These are phyloP conservation scores for Boletus albobrunnescens DNA, from an alignment of 1,284 basidiomycete genomes.

Conservation along the genomic window DNA sequence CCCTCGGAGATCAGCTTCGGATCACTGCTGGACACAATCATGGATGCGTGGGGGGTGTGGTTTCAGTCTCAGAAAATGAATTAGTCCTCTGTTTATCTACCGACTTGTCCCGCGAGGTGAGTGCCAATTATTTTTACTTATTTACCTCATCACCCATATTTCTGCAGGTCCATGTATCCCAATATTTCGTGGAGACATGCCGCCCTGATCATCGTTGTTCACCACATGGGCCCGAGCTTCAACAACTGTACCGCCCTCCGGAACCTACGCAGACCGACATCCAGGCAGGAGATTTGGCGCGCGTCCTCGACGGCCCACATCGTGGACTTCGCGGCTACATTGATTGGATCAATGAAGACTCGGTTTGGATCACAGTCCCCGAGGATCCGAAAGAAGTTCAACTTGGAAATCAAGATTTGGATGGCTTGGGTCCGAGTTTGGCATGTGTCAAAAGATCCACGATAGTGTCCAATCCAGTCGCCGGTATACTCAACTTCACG, in stretches of 20 bases:
- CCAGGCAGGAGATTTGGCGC: neutral
- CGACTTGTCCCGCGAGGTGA: neutral
- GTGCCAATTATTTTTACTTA: neutral
- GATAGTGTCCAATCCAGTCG: neutral
- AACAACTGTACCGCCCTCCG: too few species aligned
- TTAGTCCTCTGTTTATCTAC: neutral
- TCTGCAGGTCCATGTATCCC: neutral
- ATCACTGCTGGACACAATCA: neutral
- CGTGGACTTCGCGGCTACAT: neutral
- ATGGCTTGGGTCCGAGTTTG: neutral
- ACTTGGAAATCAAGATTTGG: neutral
- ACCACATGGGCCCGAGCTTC: neutral
- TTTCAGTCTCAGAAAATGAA: neutral
- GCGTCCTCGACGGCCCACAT: neutral
- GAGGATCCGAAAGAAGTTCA: neutral
- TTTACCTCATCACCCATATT: neutral
- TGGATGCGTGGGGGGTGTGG: neutral
- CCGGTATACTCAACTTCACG: neutral
- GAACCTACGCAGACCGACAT: neutral
- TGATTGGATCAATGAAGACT: neutral
- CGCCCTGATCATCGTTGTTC: neutral
- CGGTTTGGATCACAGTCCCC: neutral
- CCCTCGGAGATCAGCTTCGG: neutral
- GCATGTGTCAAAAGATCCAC: neutral
- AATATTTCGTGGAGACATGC: neutral